Evolutionary conservation across 768 basidiomycete genomes (phyloP), one percentile per base, ranked within the genome.

Genomic region (Hericium erinaceus): DNA sequence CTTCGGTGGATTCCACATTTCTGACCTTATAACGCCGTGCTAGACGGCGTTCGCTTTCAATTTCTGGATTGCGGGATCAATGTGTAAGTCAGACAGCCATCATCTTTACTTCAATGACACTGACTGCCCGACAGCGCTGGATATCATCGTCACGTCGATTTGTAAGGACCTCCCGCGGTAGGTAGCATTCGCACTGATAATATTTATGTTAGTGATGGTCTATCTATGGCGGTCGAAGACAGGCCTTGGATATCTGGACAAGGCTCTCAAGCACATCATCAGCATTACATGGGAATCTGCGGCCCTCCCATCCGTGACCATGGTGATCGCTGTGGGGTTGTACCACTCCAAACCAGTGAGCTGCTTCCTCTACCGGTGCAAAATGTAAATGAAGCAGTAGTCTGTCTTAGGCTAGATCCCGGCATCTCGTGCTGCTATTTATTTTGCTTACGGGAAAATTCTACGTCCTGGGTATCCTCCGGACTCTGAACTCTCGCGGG

Each of bases 381-480:
- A 8, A 10, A 0, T 7, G 1, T 33, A 10, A 33, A 33, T 33
- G 8, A 10, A 33, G 5, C 33, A 8, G 9, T 10, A 33, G 33
- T 10, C 33, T 8, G 7, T 33, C 33, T 8, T 1, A 63, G 62
- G 39, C 33, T 10, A 50, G 55, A 41, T 52, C 39, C 48, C 56
- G 52, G 20, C 54, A 67, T 15, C 62, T 80, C 9, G 73, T 77
- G 28, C 63, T 80, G 4, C 74, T 80, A 60, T 80, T 81, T 62
- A 69, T 76, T 38, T 64, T 80, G n/a, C 65, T 78, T 51, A 77
- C 78, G 3, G 79, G 79, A 38, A 81, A 81, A 63, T 69, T 81
- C 57, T 80, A 67, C 55, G 66, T 63, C 11, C 60, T 68, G 20
- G 68, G 65, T 38, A 57, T 69, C 22, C 52, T 66, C 26, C 69